Base-by-base conservation (phyloP, 2,329 filamentous ascomycete species). In the Boeremia lycopersici region DNA sequence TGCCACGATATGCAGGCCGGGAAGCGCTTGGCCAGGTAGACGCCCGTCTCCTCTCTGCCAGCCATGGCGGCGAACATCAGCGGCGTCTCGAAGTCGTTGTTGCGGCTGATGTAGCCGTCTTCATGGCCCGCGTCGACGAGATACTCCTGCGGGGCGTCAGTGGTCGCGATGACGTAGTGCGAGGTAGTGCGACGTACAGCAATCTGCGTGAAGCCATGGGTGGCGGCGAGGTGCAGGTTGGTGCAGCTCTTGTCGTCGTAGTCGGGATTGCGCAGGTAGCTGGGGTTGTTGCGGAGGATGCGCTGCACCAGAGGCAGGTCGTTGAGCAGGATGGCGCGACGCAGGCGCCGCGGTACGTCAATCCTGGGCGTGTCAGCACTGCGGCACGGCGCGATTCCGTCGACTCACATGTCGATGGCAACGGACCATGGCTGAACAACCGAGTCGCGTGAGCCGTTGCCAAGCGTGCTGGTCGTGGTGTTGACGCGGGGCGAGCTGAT, bases 121-220 rank as follows among this genome's bases (percentile, higher is more conserved):
- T 96, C 91, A 73, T 96, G 91, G 52, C 89, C 89, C 5, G 85
- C 81, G n/a, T 83, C 79, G 58, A 96, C 81, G 26, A 96, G 85
- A 48, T 87, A 82, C 63, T 84, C 82, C 79, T 82, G 29, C n/a
- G 8, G 11, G 10, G 17, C 3, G 4, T 29, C 17, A 3, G 29
- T 29, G 26, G 29, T 41, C n/a, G 31, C 30, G 8, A 45, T 55
- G 52, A 49, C 40, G 52, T 49, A 55, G 23, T 26, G 29, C 19
- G 51, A 40, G 23, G 15, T 9, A 8, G 11, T 11, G 17, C 10
- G 5, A 65, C 76, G 45, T 71, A 79, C 76, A 71, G 85, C 88
- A 64, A 95, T 88, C 41, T 86, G 78, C 7, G 85, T 79, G 70
- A 88, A 84, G 47, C 91, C 91, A 52, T 91, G 81, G 7, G 84